A percentile compares a stretch with the other conserved stretches of the same genome.
Conservation (phyloP, 139 green algal species). For the Chlorella sp. region DNA sequence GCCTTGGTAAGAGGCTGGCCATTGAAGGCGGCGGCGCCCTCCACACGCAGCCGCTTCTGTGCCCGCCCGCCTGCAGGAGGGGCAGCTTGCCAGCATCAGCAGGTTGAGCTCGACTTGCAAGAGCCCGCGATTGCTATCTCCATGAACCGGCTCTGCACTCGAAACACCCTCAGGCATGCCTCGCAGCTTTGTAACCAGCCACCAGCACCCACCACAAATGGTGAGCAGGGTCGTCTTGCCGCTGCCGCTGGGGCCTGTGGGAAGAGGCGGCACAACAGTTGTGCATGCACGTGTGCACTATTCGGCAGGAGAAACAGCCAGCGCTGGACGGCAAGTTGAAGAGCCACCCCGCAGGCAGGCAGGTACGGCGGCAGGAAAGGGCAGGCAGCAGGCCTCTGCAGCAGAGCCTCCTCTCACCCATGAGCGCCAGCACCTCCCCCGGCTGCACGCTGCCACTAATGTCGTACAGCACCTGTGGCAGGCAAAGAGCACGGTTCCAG, state of each 20-base stretch:
- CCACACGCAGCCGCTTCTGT: conserved; percentile 40
- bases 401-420: conserved; percentile 44
- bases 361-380: too few relatives aligned
- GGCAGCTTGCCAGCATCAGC: too few relatives aligned
- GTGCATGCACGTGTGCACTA: not conserved
- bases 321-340: too few relatives aligned
- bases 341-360: too few relatives aligned
- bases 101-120: too few relatives aligned
- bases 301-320: not conserved
- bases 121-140: too few relatives aligned
- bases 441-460: conserved; percentile 55
- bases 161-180: too few relatives aligned
- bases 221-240: conserved; percentile 88
- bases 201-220: conserved; percentile 57
- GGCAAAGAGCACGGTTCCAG: too few relatives aligned
- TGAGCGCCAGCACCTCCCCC: conserved; percentile 67
- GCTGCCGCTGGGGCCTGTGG: conserved; percentile 71
- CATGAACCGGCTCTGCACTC: too few relatives aligned
- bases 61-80: conserved; percentile 45
- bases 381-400: not conserved
- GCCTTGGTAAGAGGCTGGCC: conserved; percentile 70
- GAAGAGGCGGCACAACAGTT: not conserved
- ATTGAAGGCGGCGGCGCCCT: conserved; percentile 79
- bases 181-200: too few relatives aligned
- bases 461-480: conserved; percentile 61